Evolutionary conservation across 345 rosid species (phyloP).

Genomic region (Barbarea vulgaris): DNA sequence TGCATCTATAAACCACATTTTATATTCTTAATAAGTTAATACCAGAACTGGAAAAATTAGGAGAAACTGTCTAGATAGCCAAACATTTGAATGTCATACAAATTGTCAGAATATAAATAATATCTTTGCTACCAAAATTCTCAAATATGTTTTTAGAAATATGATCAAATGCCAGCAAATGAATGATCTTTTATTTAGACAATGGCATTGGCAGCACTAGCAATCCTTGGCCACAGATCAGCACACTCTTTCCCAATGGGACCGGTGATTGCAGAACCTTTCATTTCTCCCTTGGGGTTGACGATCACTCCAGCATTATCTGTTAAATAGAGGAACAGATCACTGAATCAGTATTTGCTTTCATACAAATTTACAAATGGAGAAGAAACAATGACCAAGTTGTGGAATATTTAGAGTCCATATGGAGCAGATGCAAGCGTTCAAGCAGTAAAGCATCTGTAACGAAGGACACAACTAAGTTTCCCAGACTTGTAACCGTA

Average conservation of each 20-base stretch:
- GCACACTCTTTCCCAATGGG: constrained; percentile 98
- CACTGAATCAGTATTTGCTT: not conserved
- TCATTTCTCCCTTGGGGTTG: constrained; percentile 97
- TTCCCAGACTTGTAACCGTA: constrained; percentile 76
- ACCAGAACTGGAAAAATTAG: not conserved
- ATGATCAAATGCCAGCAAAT: not conserved
- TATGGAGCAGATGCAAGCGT: constrained; percentile 77
- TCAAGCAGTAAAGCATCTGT: constrained; percentile 47
- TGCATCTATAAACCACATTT: not conserved
- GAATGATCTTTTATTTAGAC: constrained; percentile 28
- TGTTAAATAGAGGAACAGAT: constrained; percentile 30
- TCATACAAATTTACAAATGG: not conserved
- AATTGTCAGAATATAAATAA: not conserved
- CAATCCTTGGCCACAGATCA: constrained; percentile 86
- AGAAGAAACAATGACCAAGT: not conserved
- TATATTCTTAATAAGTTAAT: not conserved
- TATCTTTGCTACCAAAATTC: constrained; percentile 16
- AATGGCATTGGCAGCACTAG: constrained; percentile 79
- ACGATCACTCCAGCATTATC: constrained; percentile 99
- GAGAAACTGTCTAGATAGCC: not conserved
- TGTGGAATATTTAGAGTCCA: constrained; percentile 48
- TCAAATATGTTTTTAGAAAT: not conserved
- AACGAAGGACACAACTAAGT: constrained; percentile 55
- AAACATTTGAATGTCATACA: constrained; percentile 20
- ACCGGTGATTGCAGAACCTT: constrained; percentile 96